Evolutionary conservation across 169 alveolate genomes (phyloP), one percentile per base, ranked within the genome.

Genomic region (Eimeria praecox): DNA sequence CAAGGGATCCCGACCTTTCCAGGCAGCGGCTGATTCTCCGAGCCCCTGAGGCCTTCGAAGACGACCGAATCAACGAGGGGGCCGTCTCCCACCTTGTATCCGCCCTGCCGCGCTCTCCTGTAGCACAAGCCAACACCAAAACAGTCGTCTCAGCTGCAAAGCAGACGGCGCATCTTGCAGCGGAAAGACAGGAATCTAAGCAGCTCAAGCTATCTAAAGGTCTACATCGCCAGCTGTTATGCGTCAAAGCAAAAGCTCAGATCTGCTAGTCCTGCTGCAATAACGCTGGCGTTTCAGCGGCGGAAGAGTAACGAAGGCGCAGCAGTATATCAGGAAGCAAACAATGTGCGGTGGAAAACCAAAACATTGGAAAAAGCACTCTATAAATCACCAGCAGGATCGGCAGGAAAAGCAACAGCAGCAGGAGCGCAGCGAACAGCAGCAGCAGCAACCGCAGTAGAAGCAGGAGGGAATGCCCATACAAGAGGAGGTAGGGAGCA

Each of bases 11-110:
- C 38, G 3, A 73, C 83, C 30, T 73, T 40, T 16, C 83, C 83
- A 8, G 83, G 83, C 52, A 73, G 8, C 52, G 14, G 83, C 16
- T 73, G 83, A 33, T 38, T 14, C 3, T 73, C 52, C n/a, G 96
- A 98, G 96, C 97, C 99, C 95, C 97, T 94, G 35, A 98, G 94
- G 33, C 98, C 99, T 85, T 98, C 99, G 52, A 38, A 82, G 20
- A 97, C 97, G 77, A 98, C 88, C 16, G 97, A 95, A 87, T 98
- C 99, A 14, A 97, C 80, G 33, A 97, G 92, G 38, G 91, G 93
- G 2, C 96, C 97, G 78, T 98, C 97, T 33, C 98, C 98, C 78
- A 96, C 95, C 71, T 96, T 75, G 54, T 46, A 54, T 12, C 86
- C 96, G 42, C 92, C 96, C 59, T 69, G 62, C 59, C 94, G 22